phyloP scores from a whole-genome alignment of 78 protist species.

The Emiliania huxleyi region DNA sequence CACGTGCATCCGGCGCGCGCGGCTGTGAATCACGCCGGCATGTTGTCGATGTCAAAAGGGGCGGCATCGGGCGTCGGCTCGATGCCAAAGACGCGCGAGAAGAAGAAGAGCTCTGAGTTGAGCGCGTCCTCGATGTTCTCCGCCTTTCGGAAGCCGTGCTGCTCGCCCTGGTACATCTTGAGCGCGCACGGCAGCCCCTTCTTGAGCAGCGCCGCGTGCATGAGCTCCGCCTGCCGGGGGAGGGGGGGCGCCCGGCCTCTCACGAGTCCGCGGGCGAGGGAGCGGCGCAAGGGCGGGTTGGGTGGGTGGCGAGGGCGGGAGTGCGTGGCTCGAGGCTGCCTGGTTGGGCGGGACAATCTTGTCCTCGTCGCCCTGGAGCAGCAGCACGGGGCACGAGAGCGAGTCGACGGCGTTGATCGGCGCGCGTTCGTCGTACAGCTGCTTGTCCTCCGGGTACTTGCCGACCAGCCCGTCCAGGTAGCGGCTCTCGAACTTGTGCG shows the following conservation, averaged over 20 bases:
- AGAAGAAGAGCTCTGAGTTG: conserved; percentile 6
- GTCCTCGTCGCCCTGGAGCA: conserved; percentile 65
- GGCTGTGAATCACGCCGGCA: no score
- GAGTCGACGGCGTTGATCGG: conserved; percentile 13
- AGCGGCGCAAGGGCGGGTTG: no score
- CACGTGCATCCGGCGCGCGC: no score
- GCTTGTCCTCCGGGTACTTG: background rate
- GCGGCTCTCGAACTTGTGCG: conserved; percentile 65
- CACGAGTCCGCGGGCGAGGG: no score
- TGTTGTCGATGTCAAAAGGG: no score
- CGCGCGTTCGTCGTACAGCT: conserved; percentile 42
- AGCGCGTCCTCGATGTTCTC: conserved; percentile 28
- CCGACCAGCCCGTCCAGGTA: conserved; percentile 54
- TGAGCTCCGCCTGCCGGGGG: conserved; percentile 41
- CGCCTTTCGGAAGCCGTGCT: conserved; percentile 54
- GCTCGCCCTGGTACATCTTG: conserved; percentile 43
- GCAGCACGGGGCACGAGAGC: conserved; percentile 47
- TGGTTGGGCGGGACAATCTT: conserved; percentile 51
- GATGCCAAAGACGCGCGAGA: background rate
- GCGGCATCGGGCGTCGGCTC: background rate
- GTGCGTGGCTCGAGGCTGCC: no score
- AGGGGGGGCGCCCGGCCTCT: no score
- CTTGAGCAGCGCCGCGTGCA: conserved; percentile 26
- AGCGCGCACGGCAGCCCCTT: conserved; percentile 38
- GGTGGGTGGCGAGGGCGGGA: no score